Evolutionary conservation across 768 basidiomycete species (phyloP).

Genomic region (Hydnum rufescens): DNA sequence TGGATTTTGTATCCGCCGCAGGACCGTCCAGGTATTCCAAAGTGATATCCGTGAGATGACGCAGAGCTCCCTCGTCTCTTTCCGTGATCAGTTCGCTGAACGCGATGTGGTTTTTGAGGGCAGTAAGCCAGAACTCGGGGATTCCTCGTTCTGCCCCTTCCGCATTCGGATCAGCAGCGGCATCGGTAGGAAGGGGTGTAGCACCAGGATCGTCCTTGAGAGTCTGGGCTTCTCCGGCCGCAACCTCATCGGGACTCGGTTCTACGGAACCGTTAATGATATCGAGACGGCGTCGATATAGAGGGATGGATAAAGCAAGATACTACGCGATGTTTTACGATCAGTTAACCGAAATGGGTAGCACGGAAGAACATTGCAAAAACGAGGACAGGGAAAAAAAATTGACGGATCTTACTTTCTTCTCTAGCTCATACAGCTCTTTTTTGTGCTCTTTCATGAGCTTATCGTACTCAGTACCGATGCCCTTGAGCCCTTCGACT

Average conservation of each 20-base stretch:
- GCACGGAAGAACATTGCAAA: not conserved
- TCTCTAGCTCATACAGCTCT: conserved; percentile 88
- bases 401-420: conserved; percentile 42
- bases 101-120: conserved; percentile 76
- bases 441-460: conserved; percentile 87
- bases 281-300: conserved; percentile 68
- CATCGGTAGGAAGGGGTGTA: conserved; percentile 9
- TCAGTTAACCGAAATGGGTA: not conserved
- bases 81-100: conserved; percentile 83
- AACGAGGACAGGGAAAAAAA: not conserved
- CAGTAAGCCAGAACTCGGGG: conserved; percentile 96
- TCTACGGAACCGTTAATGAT: conserved; percentile 63
- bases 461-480: conserved; percentile 80
- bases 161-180: conserved; percentile 16
- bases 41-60: conserved; percentile 58
- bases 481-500: conserved; percentile 81
- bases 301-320: conserved; percentile 31
- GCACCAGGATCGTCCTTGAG: conserved; percentile 44
- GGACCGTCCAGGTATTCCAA: conserved; percentile 51
- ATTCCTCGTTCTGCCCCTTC: conserved; percentile 30
- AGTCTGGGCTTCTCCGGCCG: conserved; percentile 52
- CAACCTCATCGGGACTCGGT: conserved; percentile 65
- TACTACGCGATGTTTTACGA: conserved; percentile 21
- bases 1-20: conserved; percentile 54
- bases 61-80: conserved; percentile 70